Percentiles rank a stretch among this genome's conserved stretches.
Conservation (phyloP, 805 yeast species). For the Pichia pseudocactophila region DNA sequence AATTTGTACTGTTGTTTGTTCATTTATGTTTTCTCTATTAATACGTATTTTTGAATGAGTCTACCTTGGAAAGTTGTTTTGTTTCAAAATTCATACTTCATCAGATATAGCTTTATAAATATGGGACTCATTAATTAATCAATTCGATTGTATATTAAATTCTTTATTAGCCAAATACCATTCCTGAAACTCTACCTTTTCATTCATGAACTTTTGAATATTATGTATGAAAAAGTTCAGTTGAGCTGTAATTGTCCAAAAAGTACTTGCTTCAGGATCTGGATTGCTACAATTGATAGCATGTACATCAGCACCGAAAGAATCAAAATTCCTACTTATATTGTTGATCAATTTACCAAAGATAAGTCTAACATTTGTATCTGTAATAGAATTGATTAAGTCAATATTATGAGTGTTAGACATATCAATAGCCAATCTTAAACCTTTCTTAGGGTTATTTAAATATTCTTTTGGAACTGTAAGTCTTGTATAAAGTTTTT, state of each 20-base stretch:
- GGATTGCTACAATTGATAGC: slow-evolving; percentile 6
- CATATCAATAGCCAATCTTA: slow-evolving; percentile 28
- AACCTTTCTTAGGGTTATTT: slow-evolving; percentile 18
- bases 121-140: no score
- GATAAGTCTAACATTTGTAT: slow-evolving; percentile 22
- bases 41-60: no score
- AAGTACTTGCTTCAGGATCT: neutral
- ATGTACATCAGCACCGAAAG: slow-evolving; percentile 16
- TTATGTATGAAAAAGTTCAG: slow-evolving; percentile 26
- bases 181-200: slow-evolving; percentile 19
- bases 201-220: slow-evolving; percentile 27
- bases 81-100: no score
- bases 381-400: slow-evolving; percentile 22
- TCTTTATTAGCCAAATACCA: slow-evolving; percentile 19
- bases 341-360: slow-evolving; percentile 26
- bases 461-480: slow-evolving; percentile 28
- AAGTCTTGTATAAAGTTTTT: slow-evolving; percentile 22
- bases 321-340: slow-evolving; percentile 23
- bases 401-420: slow-evolving; percentile 21
- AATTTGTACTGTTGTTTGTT: no score
- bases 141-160: slow-evolving; percentile 7
- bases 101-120: no score
- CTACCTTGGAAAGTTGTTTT: no score
- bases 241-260: slow-evolving; percentile 26
- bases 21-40: no score